A percentile compares a stretch with the other conserved stretches of the same genome.
These are phyloP conservation scores for Vachellia collinsii DNA, from an alignment of 306 rosid species.

Conservation along the genomic window DNA sequence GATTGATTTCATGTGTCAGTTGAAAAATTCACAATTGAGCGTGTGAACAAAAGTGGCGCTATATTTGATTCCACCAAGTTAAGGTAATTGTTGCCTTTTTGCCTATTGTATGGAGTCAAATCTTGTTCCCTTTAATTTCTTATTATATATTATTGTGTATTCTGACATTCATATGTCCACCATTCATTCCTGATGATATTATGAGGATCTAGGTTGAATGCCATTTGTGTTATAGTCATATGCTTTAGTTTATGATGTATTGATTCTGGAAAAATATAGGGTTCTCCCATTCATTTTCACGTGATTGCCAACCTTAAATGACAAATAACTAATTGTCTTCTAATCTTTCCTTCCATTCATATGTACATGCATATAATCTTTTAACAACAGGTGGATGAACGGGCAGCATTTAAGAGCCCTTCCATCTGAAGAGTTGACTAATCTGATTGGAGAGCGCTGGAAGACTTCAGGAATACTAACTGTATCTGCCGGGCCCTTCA, in stretches of 20 bases:
- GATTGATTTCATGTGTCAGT: conserved; percentile 49
- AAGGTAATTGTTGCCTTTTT: conserved; percentile 50
- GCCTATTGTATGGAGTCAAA: conserved; percentile 19
- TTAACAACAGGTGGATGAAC: conserved; percentile 85
- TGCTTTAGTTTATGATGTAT: conserved; percentile 1
- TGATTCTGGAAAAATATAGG: neutral
- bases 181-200: neutral
- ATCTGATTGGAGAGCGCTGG: conserved; percentile 80
- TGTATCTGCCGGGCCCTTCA: conserved; percentile 62
- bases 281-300: conserved; percentile 8
- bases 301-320: conserved; percentile 1
- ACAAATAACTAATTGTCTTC: conserved; percentile 13
- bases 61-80: conserved; percentile 79
- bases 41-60: conserved; percentile 94
- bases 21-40: conserved; percentile 82
- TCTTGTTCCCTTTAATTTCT: conserved; percentile 11
- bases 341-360: neutral
- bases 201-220: conserved; percentile 27
- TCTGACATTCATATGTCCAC: neutral
- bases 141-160: neutral
- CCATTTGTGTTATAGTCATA: conserved; percentile 14
- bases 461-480: conserved; percentile 66
- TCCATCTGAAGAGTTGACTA: conserved; percentile 67
- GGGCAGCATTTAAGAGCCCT: conserved; percentile 88
- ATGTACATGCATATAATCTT: neutral